These are phyloP conservation scores for Baudoinia panamericana DNA, from an alignment of 495 filamentous ascomycete species.

Conservation along the genomic window DNA sequence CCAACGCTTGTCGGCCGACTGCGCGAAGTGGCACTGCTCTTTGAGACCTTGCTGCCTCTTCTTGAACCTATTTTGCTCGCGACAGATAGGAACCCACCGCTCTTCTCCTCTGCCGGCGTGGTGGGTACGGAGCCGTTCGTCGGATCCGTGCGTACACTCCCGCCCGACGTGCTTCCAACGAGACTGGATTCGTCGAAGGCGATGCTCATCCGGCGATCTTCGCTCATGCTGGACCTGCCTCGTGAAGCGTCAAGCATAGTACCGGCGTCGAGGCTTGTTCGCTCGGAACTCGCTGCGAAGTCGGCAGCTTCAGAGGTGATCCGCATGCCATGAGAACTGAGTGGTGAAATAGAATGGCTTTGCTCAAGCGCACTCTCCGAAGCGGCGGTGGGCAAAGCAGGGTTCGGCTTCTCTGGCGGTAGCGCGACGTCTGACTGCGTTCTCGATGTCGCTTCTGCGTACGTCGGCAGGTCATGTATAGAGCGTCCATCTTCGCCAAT, in stretches of 20 bases:
- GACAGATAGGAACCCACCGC: conserved; percentile 9
- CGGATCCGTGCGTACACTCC: neutral
- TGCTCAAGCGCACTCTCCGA: conserved; percentile 5
- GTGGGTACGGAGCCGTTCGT: conserved; percentile 8
- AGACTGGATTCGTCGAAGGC: conserved; percentile 11
- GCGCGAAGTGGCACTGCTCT: neutral
- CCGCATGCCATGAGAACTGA: neutral
- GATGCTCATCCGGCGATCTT: conserved; percentile 8
- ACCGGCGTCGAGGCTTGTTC: conserved; percentile 11
- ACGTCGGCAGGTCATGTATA: conserved; percentile 35
- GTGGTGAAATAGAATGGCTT: neutral
- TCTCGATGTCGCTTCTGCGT: conserved; percentile 33
- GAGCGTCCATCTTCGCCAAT: conserved; percentile 49
- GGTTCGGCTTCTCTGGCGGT: conserved; percentile 8
- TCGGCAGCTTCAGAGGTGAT: conserved; percentile 2
- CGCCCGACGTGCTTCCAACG: conserved; percentile 3
- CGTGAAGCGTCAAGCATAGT: neutral
- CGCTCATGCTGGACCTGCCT: neutral
- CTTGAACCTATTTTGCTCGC: conserved; percentile 14
- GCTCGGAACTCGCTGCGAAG: conserved; percentile 4
- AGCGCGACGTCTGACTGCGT: conserved; percentile 10
- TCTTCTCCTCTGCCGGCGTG: conserved; percentile 18
- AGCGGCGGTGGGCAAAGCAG: neutral
- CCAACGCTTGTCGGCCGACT: conserved; percentile 9
- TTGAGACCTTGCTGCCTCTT: conserved; percentile 5